A percentile compares a stretch with the other conserved stretches of the same genome.
These are phyloP conservation scores for Leishmania major DNA, from an alignment of 208 protist genomes.

Conservation along the genomic window DNA sequence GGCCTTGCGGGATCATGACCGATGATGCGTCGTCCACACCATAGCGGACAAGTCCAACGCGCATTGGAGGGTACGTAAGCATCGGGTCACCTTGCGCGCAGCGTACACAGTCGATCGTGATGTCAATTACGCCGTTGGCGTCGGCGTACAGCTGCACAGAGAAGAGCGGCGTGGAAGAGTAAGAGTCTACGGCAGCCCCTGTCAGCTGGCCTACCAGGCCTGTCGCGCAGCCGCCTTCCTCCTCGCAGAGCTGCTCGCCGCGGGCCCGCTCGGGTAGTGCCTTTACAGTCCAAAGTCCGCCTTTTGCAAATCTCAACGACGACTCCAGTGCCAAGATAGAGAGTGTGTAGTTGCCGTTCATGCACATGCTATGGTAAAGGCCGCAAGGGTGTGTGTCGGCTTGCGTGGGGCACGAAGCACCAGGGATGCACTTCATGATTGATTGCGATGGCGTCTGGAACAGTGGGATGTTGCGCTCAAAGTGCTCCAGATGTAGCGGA, in stretches of 20 bases:
- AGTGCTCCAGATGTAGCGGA: not conserved
- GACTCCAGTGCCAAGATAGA: slow-evolving; percentile 33
- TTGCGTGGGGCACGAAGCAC: not conserved
- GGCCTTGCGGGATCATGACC: slow-evolving; percentile 18
- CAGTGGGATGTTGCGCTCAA: not conserved
- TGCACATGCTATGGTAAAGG: slow-evolving; percentile 20
- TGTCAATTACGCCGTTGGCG: not conserved
- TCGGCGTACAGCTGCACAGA: slow-evolving; percentile 8
- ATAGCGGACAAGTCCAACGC: slow-evolving; percentile 38
- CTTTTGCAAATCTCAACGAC: not conserved
- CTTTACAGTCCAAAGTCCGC: not conserved
- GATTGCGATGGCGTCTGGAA: not conserved
- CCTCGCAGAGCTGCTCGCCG: not conserved
- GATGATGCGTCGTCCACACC: slow-evolving; percentile 37
- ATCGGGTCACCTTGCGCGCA: not conserved
- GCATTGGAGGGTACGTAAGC: slow-evolving; percentile 29
- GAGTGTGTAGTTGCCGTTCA: slow-evolving; percentile 35
- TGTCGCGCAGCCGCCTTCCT: not conserved
- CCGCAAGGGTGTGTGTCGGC: not conserved
- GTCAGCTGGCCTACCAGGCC: not conserved
- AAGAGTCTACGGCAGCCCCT: not conserved
- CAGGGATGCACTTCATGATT: slow-evolving; percentile 3
- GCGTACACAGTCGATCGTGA: not conserved
- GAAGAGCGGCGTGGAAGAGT: not conserved
- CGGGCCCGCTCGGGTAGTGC: not conserved